Percentiles rank a stretch among this genome's conserved stretches.
Conservation (phyloP, 208 protist species). For the Trypanosoma cruzi region DNA sequence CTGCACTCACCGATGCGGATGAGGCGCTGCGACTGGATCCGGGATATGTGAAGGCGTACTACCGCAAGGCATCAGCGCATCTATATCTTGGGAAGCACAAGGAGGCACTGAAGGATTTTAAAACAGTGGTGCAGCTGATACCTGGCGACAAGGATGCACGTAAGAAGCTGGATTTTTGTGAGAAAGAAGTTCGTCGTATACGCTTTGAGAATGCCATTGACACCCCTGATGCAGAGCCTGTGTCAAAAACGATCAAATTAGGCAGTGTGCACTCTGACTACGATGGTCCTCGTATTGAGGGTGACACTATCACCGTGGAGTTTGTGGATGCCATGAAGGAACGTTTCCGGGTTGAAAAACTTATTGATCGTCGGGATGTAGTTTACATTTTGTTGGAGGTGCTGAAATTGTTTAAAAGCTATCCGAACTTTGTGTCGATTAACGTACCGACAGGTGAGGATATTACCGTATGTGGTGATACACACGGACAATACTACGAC, state of each 20-base stretch:
- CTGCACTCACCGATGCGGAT: conserved; percentile 93
- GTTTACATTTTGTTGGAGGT: conserved; percentile 88
- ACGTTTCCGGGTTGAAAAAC: conserved; percentile 79
- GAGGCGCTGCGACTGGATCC: conserved; percentile 92
- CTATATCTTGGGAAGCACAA: conserved; percentile 96
- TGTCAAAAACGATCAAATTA: conserved; percentile 79
- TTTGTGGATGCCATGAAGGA: conserved; percentile 87
- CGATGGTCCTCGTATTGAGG: conserved; percentile 72
- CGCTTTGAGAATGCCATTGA: conserved; percentile 96
- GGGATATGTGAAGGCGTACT: conserved; percentile 97
- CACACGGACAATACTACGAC: conserved; percentile 99
- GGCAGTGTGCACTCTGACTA: conserved; percentile 67
- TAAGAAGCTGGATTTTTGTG: conserved; percentile 92
- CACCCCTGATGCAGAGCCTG: conserved; percentile 69
- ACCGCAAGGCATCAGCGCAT: conserved; percentile 95
- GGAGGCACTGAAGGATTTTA: conserved; percentile 94
- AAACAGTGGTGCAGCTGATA: conserved; percentile 84
- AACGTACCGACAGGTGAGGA: conserved; percentile 77
- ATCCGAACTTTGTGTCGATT: conserved; percentile 90
- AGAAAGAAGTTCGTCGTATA: conserved; percentile 93
- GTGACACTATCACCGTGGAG: conserved; percentile 66
- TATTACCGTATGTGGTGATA: conserved; percentile 99
- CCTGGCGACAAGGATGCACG: conserved; percentile 92
- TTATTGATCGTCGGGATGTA: conserved; percentile 82
- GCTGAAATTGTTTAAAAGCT: conserved; percentile 74